Base-by-base conservation (phyloP, 257 asterid species). In the Osmanthus fragrans region DNA sequence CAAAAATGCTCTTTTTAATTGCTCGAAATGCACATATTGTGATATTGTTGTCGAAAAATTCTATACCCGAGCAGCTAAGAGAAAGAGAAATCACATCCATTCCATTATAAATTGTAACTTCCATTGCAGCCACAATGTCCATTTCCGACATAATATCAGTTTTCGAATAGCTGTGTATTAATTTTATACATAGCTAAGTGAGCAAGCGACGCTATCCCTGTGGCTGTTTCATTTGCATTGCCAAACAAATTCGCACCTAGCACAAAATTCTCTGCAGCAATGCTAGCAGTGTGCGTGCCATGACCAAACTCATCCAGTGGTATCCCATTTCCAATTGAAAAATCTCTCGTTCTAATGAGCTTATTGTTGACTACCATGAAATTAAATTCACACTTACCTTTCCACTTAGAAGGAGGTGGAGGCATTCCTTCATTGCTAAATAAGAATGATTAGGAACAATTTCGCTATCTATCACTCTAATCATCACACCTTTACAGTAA, bases 331-430 rank as follows among this genome's bases (percentile, higher is more conserved):
- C 67, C 54, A 6, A 5, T 11, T 0, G 4, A 39, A 73, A 81
- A 87, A 15, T 7, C 9, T 16, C 85, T 79, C 2, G 85, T 89
- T 0, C 87, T 86, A 40, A 85, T 89, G 45, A 87, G 76, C 77
- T 84, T 91, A 45, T 89, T 88, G 74, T 89, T 87, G 21, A 94
- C 86, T 3, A 72, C 18, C 0, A 81, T 30, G 27, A 75, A 49
- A 21, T 73, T 80, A 76, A 88, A 85, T 40, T 89, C 82, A 7
- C 96, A 91, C 47, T 7, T 34, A 10, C 94, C 94, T 70, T 81
- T 86, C 96, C 92, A 90, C 75, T 72, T 86, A 23, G 87, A 81
- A 0, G 92, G 92, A 12, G 91, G 88, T 0, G 90, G 86, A 0
- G 87, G 87, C 90, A 89, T 73, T 16, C 92, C 91, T 7, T 77